Percentiles rank a stretch among this genome's conserved stretches.
Conservation (phyloP, 2,329 filamentous ascomycete species). For the Aspergillus niger region DNA sequence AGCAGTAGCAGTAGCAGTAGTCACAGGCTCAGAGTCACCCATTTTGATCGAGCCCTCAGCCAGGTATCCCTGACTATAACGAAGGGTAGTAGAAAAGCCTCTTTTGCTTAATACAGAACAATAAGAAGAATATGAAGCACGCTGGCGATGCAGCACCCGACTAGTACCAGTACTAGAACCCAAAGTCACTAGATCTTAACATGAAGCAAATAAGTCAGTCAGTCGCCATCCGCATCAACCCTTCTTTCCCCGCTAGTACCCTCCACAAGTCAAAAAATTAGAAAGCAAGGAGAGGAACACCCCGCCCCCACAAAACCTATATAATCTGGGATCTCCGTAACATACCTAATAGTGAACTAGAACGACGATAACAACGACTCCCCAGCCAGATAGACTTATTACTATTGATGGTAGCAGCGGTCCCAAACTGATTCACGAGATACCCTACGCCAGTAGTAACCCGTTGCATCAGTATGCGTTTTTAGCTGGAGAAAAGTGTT, state of each 20-base stretch:
- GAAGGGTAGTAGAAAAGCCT: slow-evolving; percentile 14
- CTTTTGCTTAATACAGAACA: slow-evolving; percentile 9
- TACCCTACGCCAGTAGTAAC: slow-evolving; percentile 11
- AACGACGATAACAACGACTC: neutral
- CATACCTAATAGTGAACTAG: no score
- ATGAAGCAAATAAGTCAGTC: neutral
- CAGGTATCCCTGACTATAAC: slow-evolving; percentile 1
- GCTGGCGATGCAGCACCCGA: neutral
- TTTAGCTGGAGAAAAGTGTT: neutral
- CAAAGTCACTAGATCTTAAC: neutral
- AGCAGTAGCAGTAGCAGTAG: no score
- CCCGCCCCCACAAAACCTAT: no score
- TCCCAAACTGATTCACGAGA: slow-evolving; percentile 17
- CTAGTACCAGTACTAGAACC: slow-evolving; percentile 11
- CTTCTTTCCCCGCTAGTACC: neutral
- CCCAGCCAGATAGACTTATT: slow-evolving; percentile 13
- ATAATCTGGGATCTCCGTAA: no score
- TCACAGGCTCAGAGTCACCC: slow-evolving; percentile 28
- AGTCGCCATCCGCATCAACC: neutral
- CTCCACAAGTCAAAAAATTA: neutral
- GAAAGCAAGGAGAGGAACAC: no score
- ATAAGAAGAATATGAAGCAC: neutral
- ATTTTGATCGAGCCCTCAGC: slow-evolving; percentile 30
- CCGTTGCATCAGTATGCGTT: slow-evolving; percentile 23
- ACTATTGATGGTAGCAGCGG: slow-evolving; percentile 16